phyloP scores from a whole-genome alignment of 225 moss, liverwort and hornwort species.

The Rhytidiadelphus loreus region DNA sequence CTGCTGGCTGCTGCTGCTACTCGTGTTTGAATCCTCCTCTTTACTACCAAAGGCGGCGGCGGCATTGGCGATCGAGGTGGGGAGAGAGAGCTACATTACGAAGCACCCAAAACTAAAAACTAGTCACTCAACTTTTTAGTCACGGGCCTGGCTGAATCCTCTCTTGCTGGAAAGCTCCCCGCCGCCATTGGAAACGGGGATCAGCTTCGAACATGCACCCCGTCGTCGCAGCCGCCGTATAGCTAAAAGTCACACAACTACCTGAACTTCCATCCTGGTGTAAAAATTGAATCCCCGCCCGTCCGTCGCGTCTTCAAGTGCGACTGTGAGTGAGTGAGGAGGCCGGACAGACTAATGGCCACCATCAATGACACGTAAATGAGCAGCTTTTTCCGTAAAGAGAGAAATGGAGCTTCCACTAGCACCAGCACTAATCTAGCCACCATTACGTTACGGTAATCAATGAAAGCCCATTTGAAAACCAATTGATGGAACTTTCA shows the following conservation, averaged over 20 bases:
- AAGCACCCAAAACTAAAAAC: neutral
- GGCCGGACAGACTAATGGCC: neutral
- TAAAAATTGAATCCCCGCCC: no score
- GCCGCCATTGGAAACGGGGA: neutral
- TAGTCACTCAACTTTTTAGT: neutral
- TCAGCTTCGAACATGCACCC: neutral
- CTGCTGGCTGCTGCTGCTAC: neutral
- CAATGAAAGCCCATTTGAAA: neutral
- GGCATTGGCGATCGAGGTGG: neutral
- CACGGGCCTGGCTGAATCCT: neutral
- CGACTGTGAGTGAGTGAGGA: neutral
- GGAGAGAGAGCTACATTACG: neutral
- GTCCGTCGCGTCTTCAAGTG: neutral
- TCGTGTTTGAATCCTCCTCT: neutral
- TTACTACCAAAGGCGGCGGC: neutral
- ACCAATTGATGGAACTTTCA: neutral
- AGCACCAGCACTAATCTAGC: neutral
- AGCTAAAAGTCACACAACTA: neutral
- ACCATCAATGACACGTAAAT: neutral
- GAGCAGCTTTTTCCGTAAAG: neutral
- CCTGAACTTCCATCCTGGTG: neutral
- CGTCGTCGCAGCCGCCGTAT: neutral
- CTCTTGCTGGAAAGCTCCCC: neutral
- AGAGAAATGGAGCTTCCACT: neutral
- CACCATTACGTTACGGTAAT: neutral